phyloP scores from a whole-genome alignment of 495 filamentous ascomycete genomes.

The Melanomma pulvis-pyrius region DNA sequence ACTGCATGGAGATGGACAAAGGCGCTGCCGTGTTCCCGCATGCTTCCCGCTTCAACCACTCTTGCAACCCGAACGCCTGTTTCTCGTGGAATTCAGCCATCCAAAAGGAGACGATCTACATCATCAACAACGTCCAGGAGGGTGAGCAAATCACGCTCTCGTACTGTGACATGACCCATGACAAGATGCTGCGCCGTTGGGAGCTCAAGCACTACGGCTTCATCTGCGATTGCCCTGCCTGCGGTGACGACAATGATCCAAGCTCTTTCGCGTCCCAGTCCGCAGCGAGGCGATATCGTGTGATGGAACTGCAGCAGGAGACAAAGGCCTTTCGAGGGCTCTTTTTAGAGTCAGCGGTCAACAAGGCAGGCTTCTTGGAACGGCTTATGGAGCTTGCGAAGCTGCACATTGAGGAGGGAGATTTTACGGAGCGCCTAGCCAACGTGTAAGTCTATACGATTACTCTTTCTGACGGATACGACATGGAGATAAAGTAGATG shows the following conservation, averaged over 20 bases:
- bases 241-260: slow-evolving; percentile 23
- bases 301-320: slow-evolving; percentile 23
- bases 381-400: slow-evolving; percentile 19
- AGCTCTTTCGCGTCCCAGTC: slow-evolving; percentile 22
- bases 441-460: slow-evolving; percentile 15
- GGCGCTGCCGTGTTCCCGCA: slow-evolving; percentile 38
- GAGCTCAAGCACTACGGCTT: slow-evolving; percentile 39
- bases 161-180: slow-evolving; percentile 35
- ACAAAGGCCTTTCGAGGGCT: neutral
- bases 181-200: slow-evolving; percentile 18
- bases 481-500: no score
- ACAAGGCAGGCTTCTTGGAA: neutral
- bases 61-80: slow-evolving; percentile 42
- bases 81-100: slow-evolving; percentile 40
- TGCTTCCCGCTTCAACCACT: slow-evolving; percentile 42
- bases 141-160: slow-evolving; percentile 41
- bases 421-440: slow-evolving; percentile 15
- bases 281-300: slow-evolving; percentile 17
- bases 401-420: slow-evolving; percentile 25
- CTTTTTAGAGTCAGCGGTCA: neutral
- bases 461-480: no score
- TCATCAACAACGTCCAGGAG: slow-evolving; percentile 35
- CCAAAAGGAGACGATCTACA: slow-evolving; percentile 35
- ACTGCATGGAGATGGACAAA: slow-evolving; percentile 31
- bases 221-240: slow-evolving; percentile 38